A percentile compares a stretch with the other conserved stretches of the same genome.
Conservation (phyloP, 441 rosid species). For the Corymbia citriodora region DNA sequence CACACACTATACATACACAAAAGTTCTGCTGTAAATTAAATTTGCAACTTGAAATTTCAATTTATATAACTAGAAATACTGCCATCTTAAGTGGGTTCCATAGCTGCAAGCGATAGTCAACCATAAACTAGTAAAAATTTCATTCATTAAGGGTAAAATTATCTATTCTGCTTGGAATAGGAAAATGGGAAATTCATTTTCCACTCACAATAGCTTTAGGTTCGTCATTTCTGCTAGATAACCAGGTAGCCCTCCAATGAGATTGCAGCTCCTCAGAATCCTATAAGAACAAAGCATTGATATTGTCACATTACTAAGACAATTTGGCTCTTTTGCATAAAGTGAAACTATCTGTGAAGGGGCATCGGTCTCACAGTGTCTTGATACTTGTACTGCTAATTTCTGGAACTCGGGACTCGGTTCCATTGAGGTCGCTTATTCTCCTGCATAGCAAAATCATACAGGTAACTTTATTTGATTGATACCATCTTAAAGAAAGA, state of each 20-base stretch:
- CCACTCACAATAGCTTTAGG: not conserved
- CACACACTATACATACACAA: not conserved
- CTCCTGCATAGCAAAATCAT: constrained; percentile 31
- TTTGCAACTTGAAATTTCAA: not conserved
- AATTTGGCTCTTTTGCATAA: not conserved
- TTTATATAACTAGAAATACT: not conserved
- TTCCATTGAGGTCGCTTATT: constrained; percentile 49
- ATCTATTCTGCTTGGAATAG: not conserved
- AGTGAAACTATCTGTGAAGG: not conserved
- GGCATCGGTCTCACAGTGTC: constrained; percentile 27
- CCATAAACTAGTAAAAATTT: not conserved
- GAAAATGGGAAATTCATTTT: not conserved
- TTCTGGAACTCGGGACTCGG: constrained; percentile 34
- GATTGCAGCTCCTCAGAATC: constrained; percentile 53
- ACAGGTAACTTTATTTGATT: not conserved
- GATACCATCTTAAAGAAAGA: not conserved
- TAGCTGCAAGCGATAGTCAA: not conserved
- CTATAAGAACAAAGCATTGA: constrained; percentile 13
- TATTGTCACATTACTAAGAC: not conserved
- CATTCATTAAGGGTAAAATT: not conserved
- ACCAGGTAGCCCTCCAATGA: constrained; percentile 31
- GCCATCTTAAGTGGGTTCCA: not conserved
- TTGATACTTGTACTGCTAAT: constrained; percentile 19
- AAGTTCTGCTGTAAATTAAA: not conserved
- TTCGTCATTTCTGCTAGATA: constrained; percentile 20